Evolutionary conservation across 345 rosid genomes (phyloP).

Genomic region (Boechera stricta): DNA sequence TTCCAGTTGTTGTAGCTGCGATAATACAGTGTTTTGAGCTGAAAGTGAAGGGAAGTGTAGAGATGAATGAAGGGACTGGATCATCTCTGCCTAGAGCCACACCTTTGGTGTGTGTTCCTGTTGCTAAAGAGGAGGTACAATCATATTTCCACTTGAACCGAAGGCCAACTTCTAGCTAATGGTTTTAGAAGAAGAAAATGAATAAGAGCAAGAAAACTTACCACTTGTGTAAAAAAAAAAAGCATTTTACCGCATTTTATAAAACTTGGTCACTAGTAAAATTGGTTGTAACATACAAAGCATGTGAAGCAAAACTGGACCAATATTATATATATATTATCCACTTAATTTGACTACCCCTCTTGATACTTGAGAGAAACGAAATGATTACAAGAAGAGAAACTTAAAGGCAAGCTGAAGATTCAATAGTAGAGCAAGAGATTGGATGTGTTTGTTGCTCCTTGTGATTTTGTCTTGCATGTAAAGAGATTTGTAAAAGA

Average conservation of each 20-base stretch:
- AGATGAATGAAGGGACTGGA: conserved; percentile 67
- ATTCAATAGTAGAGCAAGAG: too few species aligned
- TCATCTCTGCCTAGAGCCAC: conserved; percentile 59
- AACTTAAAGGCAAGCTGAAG: too few species aligned
- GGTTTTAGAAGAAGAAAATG: not conserved
- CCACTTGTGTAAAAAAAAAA: not conserved
- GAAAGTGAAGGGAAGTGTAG: conserved; percentile 45
- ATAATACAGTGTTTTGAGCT: conserved; percentile 47
- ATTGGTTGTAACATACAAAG: too few species aligned
- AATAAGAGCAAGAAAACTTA: not conserved
- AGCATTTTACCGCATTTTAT: not conserved
- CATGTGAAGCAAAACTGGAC: conserved; percentile 20
- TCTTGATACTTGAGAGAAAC: conserved; percentile 8
- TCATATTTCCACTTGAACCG: not conserved
- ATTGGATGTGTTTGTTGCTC: too few species aligned
- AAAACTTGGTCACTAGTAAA: too few species aligned
- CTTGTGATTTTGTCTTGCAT: too few species aligned
- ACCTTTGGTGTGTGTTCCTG: conserved; percentile 58
- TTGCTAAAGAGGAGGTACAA: conserved; percentile 44
- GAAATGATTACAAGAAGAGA: not conserved
- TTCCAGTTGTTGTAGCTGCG: conserved; percentile 38
- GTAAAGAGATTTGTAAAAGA: too few species aligned
- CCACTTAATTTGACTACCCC: conserved; percentile 14
- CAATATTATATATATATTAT: not conserved
- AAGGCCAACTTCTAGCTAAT: conserved; percentile 9